Evolutionary conservation across 1,284 basidiomycete species (phyloP).

Genomic region (Leccinum cinnamomeum): DNA sequence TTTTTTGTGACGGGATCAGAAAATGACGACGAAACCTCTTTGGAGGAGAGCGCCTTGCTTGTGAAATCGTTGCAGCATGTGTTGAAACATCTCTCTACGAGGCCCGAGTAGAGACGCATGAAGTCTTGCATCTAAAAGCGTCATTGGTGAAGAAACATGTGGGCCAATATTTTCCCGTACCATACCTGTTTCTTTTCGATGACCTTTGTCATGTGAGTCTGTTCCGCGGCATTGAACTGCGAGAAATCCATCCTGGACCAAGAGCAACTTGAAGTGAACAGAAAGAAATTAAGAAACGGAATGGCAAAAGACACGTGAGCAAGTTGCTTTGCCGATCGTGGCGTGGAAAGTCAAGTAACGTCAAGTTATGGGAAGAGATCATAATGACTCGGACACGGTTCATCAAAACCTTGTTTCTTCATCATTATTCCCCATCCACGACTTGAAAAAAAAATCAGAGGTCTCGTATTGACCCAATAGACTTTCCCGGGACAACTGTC

Average conservation of each 20-base stretch:
- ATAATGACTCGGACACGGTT: constrained; percentile 2
- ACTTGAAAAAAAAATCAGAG: background rate
- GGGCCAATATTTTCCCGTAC: constrained; percentile 1
- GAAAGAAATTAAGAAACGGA: constrained; percentile 4
- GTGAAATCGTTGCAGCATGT: constrained; percentile 97
- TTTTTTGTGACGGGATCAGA: background rate
- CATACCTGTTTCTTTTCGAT: constrained; percentile 93
- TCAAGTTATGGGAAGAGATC: background rate
- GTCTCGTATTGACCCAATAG: constrained; percentile 13
- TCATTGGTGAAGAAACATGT: constrained; percentile 1
- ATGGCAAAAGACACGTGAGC: constrained; percentile 20
- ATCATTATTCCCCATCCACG: background rate
- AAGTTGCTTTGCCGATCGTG: constrained; percentile 6
- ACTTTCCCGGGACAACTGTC: constrained; percentile 1
- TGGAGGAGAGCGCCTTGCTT: constrained; percentile 87
- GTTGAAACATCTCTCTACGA: constrained; percentile 96
- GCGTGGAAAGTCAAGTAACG: constrained; percentile 6
- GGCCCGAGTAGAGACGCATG: constrained; percentile 91
- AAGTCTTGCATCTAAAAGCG: constrained; percentile 93
- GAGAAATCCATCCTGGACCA: constrained; percentile 78
- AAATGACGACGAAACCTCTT: constrained; percentile 70
- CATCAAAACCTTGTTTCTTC: constrained; percentile 1
- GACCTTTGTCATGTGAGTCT: constrained; percentile 86
- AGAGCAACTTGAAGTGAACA: constrained; percentile 6
- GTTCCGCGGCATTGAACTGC: constrained; percentile 79